These are phyloP conservation scores for Pleurotus tuoliensis DNA, from an alignment of 768 basidiomycete genomes.

Conservation along the genomic window DNA sequence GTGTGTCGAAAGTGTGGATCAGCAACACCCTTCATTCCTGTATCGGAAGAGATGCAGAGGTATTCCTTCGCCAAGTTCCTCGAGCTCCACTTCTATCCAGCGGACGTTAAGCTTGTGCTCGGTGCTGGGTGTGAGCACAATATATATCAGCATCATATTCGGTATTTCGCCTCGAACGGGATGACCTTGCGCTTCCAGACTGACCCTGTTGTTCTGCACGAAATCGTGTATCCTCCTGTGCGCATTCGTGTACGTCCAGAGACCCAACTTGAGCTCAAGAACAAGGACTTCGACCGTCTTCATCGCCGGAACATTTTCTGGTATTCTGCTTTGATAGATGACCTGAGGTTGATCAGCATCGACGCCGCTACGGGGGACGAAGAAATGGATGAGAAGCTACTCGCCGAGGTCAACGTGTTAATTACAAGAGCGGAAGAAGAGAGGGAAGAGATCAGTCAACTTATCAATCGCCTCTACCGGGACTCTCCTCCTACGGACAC, in stretches of 20 bases:
- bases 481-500: constrained; percentile 82
- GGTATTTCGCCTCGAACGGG: constrained; percentile 82
- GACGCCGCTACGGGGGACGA: constrained; percentile 81
- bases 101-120: constrained; percentile 78
- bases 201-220: constrained; percentile 77
- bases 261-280: constrained; percentile 85
- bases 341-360: constrained; percentile 71
- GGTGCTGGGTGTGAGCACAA: constrained; percentile 93
- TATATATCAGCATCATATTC: constrained; percentile 87
- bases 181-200: constrained; percentile 89
- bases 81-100: constrained; percentile 93
- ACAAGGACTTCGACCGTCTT: constrained; percentile 80
- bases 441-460: constrained; percentile 62
- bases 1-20: constrained; percentile 75
- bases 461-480: constrained; percentile 78
- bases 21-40: constrained; percentile 83
- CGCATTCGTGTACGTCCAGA: constrained; percentile 84
- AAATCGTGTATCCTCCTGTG: constrained; percentile 87
- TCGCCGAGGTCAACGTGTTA: constrained; percentile 59
- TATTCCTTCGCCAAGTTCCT: constrained; percentile 97
- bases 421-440: constrained; percentile 74
- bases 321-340: constrained; percentile 74
- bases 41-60: constrained; percentile 87
- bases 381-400: constrained; percentile 58
- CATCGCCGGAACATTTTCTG: constrained; percentile 67